These are phyloP conservation scores for Corylus heterophylla DNA, from an alignment of 306 rosid genomes.

Conservation along the genomic window DNA sequence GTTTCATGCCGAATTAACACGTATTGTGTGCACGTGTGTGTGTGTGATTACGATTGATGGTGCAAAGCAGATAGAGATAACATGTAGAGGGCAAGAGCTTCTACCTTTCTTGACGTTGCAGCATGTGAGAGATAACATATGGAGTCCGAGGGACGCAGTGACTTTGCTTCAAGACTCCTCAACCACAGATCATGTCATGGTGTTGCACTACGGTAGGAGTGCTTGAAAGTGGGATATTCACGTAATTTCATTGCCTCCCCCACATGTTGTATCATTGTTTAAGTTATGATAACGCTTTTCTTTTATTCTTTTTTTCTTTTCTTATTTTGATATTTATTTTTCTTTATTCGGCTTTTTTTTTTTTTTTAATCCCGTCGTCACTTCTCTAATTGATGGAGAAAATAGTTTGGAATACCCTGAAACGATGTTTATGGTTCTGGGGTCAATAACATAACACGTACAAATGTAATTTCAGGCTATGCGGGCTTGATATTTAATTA, in stretches of 20 bases:
- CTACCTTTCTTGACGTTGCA: conserved; percentile 85
- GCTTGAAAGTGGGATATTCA: conserved; percentile 11
- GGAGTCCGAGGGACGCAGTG: conserved; percentile 63
- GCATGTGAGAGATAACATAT: conserved; percentile 87
- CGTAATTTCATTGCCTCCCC: conserved; percentile 20
- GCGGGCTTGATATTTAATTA: conserved; percentile 13
- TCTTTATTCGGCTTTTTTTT: conserved; percentile 26
- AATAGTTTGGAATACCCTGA: conserved; percentile 30
- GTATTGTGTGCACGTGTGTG: neutral
- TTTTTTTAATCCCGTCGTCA: neutral
- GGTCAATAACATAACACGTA: conserved; percentile 32
- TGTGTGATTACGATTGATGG: neutral
- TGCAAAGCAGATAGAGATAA: conserved; percentile 78
- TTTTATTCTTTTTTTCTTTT: neutral
- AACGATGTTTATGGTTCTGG: conserved; percentile 34
- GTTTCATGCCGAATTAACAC: neutral
- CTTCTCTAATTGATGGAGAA: conserved; percentile 41
- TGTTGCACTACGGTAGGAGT: conserved; percentile 71
- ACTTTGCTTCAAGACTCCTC: conserved; percentile 77
- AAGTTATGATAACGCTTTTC: conserved; percentile 42
- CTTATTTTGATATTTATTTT: conserved; percentile 30
- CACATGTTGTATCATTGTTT: conserved; percentile 39
- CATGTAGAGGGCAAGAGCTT: conserved; percentile 86
- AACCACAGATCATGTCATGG: conserved; percentile 79
- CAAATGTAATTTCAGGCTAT: conserved; percentile 36